Evolutionary conservation across 179 eudicot species (phyloP), one percentile per base, ranked within the genome.

Genomic region (Amaranthus tricolor): DNA sequence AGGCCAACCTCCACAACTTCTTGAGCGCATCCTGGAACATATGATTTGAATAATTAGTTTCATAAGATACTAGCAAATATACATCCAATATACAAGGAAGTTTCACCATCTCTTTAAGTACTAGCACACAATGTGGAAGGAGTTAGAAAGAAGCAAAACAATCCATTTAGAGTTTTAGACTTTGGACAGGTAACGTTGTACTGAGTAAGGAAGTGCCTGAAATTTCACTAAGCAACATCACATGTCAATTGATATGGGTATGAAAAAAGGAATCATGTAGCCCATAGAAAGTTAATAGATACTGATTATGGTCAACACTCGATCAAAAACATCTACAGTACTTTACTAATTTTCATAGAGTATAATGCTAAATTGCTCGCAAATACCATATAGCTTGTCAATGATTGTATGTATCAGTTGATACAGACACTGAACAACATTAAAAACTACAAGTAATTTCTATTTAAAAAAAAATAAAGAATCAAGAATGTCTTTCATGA

Each of bases 1-100:
- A 96, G 78, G 98, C 89, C 83, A 91, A 81, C 81, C 89, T 88
- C 99, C 99, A 96, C 47, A 96, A 83, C 84, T 87, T 88, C 85
- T 82, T 86, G 72, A 96, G 98, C 55, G 97, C 94, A 88, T 96
- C 97, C 99, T 95, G 88, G 57, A 76, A 72, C 66, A 78, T 79
- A 44, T 71, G 15, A 44, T 16, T 63, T 17, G 31, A 24, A 24
- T 66, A 60, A n/a, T 47, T 15, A 56, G 43, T 81, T 20, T 24
- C 70, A 68, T 7, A 40, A 1, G 64, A 65, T 66, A 68, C 16
- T 48, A 72, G 40, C 21, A 66, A 43, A 21, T 50, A 76, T 70
- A 16, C 31, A 10, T 48, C 20, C 65, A 60, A 43, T 12, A 63
- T 31, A 59, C n/a, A 71, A 8, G 16, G 10, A 47, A 71, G 53